phyloP scores from a whole-genome alignment of 1,139 yeast genomes.

The Taphrina deformans region DNA sequence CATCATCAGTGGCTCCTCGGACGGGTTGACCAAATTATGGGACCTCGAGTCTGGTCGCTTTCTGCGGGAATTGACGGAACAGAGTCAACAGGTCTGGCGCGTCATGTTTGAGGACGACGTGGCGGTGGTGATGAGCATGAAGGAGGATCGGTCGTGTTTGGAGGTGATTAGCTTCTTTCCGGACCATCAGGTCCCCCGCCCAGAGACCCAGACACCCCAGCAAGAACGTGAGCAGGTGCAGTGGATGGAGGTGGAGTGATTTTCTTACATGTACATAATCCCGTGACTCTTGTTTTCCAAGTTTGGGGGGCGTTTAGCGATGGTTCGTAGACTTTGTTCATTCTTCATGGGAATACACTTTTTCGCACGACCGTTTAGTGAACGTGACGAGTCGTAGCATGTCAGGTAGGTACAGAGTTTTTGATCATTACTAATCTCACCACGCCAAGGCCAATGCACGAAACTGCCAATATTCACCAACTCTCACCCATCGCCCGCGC shows the following conservation, averaged over 20 bases:
- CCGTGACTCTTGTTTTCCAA: not conserved
- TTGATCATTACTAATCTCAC: too few species aligned
- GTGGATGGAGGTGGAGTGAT: conserved; percentile 7
- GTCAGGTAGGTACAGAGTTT: too few species aligned
- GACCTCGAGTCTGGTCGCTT: conserved; percentile 71
- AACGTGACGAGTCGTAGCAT: too few species aligned
- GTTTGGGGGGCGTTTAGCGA: not conserved
- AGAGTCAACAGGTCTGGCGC: conserved; percentile 50
- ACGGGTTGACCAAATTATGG: conserved; percentile 78
- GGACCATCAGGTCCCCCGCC: conserved; percentile 10
- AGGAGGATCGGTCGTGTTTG: conserved; percentile 28
- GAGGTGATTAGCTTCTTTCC: conserved; percentile 31
- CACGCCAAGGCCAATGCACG: not conserved
- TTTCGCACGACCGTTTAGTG: too few species aligned
- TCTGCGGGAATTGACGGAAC: conserved; percentile 47
- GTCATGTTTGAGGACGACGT: conserved; percentile 50
- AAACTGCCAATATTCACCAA: not conserved
- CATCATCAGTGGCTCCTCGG: conserved; percentile 80
- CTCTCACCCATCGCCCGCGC: not conserved
- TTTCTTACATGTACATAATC: not conserved
- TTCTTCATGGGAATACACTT: too few species aligned
- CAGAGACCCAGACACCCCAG: not conserved
- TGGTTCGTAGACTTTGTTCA: too few species aligned
- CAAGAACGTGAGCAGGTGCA: not conserved
- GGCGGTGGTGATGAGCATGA: conserved; percentile 43